Base-by-base conservation (phyloP, 768 basidiomycete genomes). In the Suillus sp. region DNA sequence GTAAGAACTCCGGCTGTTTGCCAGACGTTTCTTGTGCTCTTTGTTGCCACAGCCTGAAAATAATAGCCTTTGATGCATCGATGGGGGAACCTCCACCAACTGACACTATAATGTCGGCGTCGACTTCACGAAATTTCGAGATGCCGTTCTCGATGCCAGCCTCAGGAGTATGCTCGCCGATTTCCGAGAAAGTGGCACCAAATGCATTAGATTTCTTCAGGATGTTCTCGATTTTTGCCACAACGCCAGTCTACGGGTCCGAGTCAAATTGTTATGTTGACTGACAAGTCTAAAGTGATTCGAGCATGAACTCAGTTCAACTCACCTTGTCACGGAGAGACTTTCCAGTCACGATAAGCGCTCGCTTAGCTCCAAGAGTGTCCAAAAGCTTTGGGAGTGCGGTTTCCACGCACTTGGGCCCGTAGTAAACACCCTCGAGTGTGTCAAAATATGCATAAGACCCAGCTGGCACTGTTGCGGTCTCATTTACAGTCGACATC, bases 41-140 rank as follows among this genome's bases (percentile, higher is more conserved):
- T 40, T 57, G 38, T 18, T 40, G 25, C 66, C 89, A 85, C 37
- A 87, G 75, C 58, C 84, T 81, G 71, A 86, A 88, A 9, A 89
- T 71, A 34, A 93, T 88, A 0, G 86, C 86, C 71, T 94, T 93
- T 25, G 89, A 78, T 1, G 88, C 90, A 71, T 93, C 92, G 63
- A 93, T 80, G 14, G 91, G 90, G 1, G 91, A 92, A 56, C 92
- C 92, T 27, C 92, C 92, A 2, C 92, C 92, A 48, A 93, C 80
- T 32, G 89, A 78, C 43, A 94, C 83, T 66, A 93, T 84, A 25
- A 87, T 80, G 70, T 92, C 87, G 63, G 89, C 89, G 13, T 80
- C 80, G 27, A 81, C 74, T 11, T 85, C 80, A 51, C 79, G 83
- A 77, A 89, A 86, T 2, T 77, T 71, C 64, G 84, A 76, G 61